Conservation (phyloP, 805 yeast genomes). For the Monosporozyma servazzii region DNA sequence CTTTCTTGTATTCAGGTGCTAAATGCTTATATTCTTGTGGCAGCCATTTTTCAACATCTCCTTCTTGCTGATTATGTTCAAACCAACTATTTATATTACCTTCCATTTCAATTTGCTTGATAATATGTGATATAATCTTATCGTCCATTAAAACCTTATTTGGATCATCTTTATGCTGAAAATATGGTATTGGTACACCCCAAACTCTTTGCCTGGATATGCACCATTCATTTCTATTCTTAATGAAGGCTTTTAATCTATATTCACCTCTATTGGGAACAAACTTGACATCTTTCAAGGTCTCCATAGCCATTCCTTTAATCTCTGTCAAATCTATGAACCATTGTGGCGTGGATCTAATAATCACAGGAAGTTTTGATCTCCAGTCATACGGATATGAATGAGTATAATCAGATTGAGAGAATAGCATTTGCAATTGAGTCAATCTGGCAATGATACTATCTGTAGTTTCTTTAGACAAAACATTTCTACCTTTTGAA, state of each 20-base stretch:
- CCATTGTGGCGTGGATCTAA: constrained; percentile 95
- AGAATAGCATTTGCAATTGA: constrained; percentile 36
- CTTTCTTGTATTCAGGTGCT: constrained; percentile 45
- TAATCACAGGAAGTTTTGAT: constrained; percentile 88
- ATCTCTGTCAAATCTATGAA: constrained; percentile 77
- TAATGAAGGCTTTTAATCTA: constrained; percentile 63
- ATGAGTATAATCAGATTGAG: constrained; percentile 51
- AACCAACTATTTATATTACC: constrained; percentile 82
- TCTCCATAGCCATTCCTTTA: constrained; percentile 49
- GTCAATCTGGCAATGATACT: constrained; percentile 38
- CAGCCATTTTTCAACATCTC: constrained; percentile 49
- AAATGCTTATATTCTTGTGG: constrained; percentile 41
- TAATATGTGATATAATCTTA: constrained; percentile 48
- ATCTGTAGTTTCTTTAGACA: constrained; percentile 45
- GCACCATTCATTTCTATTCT: constrained; percentile 89
- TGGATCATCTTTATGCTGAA: constrained; percentile 46
- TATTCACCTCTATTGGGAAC: constrained; percentile 64
- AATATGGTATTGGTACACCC: constrained; percentile 97
- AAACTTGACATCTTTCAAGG: constrained; percentile 58
- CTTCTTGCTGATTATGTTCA: constrained; percentile 35
- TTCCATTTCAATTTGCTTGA: constrained; percentile 39
- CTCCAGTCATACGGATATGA: constrained; percentile 98
- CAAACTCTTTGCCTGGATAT: constrained; percentile 91
- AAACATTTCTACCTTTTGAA: constrained; percentile 44
- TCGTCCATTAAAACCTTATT: constrained; percentile 57